A percentile compares a stretch with the other conserved stretches of the same genome.
Conservation (phyloP, 176 grass and related monocot species). For the Microstegium vimineum region DNA sequence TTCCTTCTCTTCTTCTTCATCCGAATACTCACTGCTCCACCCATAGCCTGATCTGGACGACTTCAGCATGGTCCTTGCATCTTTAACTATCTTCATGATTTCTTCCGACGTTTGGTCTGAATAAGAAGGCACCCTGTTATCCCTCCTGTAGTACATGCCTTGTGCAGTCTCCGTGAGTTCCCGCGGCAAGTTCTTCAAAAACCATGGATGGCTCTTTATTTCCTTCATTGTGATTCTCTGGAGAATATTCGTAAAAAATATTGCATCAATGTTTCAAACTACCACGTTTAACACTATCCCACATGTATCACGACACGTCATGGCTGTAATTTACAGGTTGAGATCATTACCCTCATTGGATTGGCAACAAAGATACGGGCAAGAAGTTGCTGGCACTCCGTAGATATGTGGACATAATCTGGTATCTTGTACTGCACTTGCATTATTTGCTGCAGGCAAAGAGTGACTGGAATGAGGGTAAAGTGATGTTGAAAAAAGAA, state of each 20-base stretch:
- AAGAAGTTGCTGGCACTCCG: slow-evolving; percentile 77
- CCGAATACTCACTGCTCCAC: slow-evolving; percentile 49
- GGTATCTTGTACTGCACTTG: slow-evolving; percentile 80
- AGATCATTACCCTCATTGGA: slow-evolving; percentile 59
- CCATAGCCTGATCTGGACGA: slow-evolving; percentile 48
- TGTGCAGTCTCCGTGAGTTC: slow-evolving; percentile 76
- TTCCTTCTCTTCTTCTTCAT: slow-evolving; percentile 62
- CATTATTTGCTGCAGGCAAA: slow-evolving; percentile 73
- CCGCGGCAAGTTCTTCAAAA: slow-evolving; percentile 93
- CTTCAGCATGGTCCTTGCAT: slow-evolving; percentile 69
- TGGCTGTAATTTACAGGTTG: not conserved
- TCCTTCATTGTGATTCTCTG: slow-evolving; percentile 96
- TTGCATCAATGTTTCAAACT: not conserved
- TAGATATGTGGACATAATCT: slow-evolving; percentile 77
- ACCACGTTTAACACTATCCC: not conserved
- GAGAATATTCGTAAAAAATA: slow-evolving; percentile 9
- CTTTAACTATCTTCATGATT: slow-evolving; percentile 77
- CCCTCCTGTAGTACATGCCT: slow-evolving; percentile 71
- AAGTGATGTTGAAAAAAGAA: not conserved
- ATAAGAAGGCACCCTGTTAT: slow-evolving; percentile 64
- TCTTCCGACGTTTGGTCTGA: slow-evolving; percentile 76
- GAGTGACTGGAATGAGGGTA: slow-evolving; percentile 18
- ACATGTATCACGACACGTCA: not conserved
- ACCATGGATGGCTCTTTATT: slow-evolving; percentile 96
- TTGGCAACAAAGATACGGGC: slow-evolving; percentile 69